Evolutionary conservation across 2,329 filamentous ascomycete genomes (phyloP).

Genomic region (Neocucurbitaria cava): DNA sequence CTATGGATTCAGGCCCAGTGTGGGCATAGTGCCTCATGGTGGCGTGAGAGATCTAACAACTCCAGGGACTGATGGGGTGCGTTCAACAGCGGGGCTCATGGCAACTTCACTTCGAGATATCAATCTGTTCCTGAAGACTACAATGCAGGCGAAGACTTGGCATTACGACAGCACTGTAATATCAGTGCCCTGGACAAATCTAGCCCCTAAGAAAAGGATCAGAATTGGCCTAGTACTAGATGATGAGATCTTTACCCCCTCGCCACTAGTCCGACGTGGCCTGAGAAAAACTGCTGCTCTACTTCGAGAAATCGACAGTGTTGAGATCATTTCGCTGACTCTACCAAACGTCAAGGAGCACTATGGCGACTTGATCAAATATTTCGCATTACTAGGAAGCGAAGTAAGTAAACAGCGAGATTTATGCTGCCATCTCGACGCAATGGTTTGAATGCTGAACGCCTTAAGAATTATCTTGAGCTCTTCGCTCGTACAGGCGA

Average conservation of each 20-base stretch:
- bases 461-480: background rate
- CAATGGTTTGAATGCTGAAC: background rate
- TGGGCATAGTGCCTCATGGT: conserved; percentile 56
- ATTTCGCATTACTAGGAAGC: background rate
- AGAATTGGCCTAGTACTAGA: conserved; percentile 11
- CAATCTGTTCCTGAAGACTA: conserved; percentile 48
- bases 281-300: conserved; percentile 9
- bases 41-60: conserved; percentile 20
- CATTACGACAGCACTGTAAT: conserved; percentile 12
- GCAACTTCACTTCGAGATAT: conserved; percentile 49
- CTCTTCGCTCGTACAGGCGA: background rate
- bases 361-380: background rate
- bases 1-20: conserved; percentile 60
- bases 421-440: background rate
- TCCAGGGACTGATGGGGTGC: conserved; percentile 31
- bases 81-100: conserved; percentile 47
- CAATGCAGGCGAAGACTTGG: conserved; percentile 52
- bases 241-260: conserved; percentile 12
- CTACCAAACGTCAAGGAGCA: background rate
- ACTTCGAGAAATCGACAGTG: background rate
- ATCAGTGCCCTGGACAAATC: conserved; percentile 12
- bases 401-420: background rate
- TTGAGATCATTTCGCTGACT: background rate
- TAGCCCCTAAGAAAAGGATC: background rate
- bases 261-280: conserved; percentile 12